Evolutionary conservation across 2,329 filamentous ascomycete genomes (phyloP).

Genomic region (Byssothecium circinans): DNA sequence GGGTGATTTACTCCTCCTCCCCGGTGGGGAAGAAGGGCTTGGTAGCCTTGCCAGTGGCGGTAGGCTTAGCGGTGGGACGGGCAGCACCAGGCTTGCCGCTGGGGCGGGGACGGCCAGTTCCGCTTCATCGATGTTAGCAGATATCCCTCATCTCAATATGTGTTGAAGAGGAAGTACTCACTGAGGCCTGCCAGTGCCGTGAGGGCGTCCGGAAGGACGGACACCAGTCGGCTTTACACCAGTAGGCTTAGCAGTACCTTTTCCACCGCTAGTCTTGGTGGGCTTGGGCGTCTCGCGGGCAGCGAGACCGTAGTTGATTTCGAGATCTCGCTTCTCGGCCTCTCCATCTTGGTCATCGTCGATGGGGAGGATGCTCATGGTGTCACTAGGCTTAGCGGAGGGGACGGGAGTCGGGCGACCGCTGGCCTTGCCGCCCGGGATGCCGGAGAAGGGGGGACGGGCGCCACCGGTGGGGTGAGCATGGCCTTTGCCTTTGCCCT

Average conservation of each 20-base stretch:
- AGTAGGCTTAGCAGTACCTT: neutral
- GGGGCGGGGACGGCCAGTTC: neutral
- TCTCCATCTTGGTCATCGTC: neutral
- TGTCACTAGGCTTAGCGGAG: neutral
- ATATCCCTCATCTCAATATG: neutral
- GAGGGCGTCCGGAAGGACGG: neutral
- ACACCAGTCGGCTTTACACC: neutral
- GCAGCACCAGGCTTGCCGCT: neutral
- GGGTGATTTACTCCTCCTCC: neutral
- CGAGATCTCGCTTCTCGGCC: constrained; percentile 1
- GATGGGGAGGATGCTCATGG: neutral
- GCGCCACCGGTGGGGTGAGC: neutral
- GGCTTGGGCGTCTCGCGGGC: neutral
- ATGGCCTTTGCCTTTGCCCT: neutral
- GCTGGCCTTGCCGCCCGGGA: neutral
- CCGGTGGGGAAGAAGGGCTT: neutral
- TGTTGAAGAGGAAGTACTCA: too few species aligned
- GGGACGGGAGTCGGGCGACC: neutral
- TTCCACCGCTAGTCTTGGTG: neutral
- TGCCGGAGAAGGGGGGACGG: neutral
- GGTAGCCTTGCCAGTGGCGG: neutral
- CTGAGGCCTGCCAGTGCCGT: neutral
- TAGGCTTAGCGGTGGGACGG: neutral
- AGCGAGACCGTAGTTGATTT: constrained; percentile 12
- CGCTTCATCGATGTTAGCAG: neutral